A percentile compares a stretch with the other conserved stretches of the same genome.
Evolutionary conservation across 2,329 filamentous ascomycete genomes (phyloP).

Genomic region (Cladosporium sp.): DNA sequence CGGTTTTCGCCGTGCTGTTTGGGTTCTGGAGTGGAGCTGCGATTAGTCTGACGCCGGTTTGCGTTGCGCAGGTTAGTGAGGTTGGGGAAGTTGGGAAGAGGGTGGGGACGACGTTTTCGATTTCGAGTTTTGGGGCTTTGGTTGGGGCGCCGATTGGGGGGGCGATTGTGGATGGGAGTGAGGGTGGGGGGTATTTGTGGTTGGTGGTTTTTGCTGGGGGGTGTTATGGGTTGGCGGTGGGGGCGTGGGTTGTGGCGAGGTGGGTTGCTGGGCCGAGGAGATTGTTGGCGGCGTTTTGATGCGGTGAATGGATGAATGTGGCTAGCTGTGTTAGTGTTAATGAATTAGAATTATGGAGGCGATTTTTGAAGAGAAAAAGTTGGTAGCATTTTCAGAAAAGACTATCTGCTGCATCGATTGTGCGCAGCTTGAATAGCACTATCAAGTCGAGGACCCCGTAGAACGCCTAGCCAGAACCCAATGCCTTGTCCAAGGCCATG

Average conservation of each 20-base stretch:
- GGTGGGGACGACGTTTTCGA: constrained; percentile 2
- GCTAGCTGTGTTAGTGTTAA: background rate
- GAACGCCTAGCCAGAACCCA: constrained; percentile 5
- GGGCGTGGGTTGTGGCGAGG: background rate
- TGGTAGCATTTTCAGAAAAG: background rate
- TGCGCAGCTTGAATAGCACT: background rate
- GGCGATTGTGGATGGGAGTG: constrained; percentile 4
- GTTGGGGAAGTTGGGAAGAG: constrained; percentile 43
- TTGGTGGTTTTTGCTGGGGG: background rate
- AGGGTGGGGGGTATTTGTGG: background rate
- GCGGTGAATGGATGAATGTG: background rate
- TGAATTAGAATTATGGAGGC: background rate
- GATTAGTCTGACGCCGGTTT: constrained; percentile 42
- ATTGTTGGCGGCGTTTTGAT: background rate
- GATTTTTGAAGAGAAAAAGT: background rate
- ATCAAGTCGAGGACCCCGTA: background rate
- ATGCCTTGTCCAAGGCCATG: constrained; percentile 13
- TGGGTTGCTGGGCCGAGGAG: background rate
- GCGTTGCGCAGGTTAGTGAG: constrained; percentile 49
- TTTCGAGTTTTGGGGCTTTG: constrained; percentile 2
- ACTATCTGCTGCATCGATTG: background rate
- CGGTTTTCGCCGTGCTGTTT: constrained; percentile 34
- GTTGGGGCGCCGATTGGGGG: constrained; percentile 10
- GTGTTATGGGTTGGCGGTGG: background rate
- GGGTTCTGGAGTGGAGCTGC: constrained; percentile 42